Evolutionary conservation across 2,329 filamentous ascomycete genomes (phyloP), one percentile per base, ranked within the genome.

Genomic region (Emmonsia crescens): DNA sequence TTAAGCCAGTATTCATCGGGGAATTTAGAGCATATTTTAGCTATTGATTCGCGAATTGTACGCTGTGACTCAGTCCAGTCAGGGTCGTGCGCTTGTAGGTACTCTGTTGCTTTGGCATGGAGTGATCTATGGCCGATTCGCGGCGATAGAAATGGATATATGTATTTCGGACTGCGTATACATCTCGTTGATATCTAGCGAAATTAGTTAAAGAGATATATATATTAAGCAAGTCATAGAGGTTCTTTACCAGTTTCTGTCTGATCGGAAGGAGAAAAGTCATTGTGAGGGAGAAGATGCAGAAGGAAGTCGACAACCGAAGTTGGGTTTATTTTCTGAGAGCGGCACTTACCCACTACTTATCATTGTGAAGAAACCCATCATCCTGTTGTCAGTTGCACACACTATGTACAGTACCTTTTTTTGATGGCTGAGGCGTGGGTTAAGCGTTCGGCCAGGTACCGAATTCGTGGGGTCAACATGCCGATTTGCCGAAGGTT

Each of bases 1-100:
- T 71, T 64, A 5, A 72, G 68, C 77, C 77, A 79, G 70, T 79
- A 79, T 52, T 69, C 67, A 60, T 79, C 74, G 2, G 74, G 69
- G 63, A 76, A 80, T 31, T 71, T 66, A 14, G 73, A 67, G 66
- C 76, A 78, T 52, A 80, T 76, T 60, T 77, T 78, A 27, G 71
- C 65, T 48, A 80, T 77, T 3, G 76, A 72, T 60, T 76, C 74
- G 42, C 77, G 76, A 5, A 80, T 76, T 1, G 71, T 72, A 27
- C 70, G 65, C 68, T 78, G 76, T 2, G 74, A 74, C 21, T 77
- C 74, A 2, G 70, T 76, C 61, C 75, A 72, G 64, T 77, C 76
- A 3, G 73, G 68, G 56, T 69, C 65, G 49, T 69, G 62, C 9
- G 65, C 58, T 52, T 67, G 68, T 10, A 70, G 66, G 61, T 67